Evolutionary conservation across 305 asterid species (phyloP).

Genomic region (Withania somnifera): DNA sequence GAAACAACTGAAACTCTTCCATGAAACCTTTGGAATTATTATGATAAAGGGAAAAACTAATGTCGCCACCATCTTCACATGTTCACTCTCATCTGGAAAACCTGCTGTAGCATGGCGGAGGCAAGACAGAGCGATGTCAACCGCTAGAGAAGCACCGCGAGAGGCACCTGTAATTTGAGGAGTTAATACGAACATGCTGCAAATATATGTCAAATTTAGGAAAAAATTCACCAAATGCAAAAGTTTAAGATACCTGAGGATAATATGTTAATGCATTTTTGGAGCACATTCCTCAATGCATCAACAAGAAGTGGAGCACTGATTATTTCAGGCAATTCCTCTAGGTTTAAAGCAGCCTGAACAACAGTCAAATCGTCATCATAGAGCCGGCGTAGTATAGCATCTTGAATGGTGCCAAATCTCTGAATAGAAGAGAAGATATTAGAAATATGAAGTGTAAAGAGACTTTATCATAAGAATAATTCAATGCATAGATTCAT

Average conservation of each 20-base stretch:
- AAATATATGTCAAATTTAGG: conserved; percentile 2
- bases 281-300: conserved; percentile 45
- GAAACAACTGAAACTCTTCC: background rate
- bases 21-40: conserved; percentile 61
- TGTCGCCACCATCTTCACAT: conserved; percentile 35
- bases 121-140: conserved; percentile 47
- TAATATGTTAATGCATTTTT: conserved; percentile 49
- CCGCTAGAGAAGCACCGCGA: conserved; percentile 24
- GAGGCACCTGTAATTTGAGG: conserved; percentile 43
- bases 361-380: conserved; percentile 82
- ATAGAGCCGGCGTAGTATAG: conserved; percentile 53
- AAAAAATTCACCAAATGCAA: background rate
- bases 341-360: conserved; percentile 52
- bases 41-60: conserved; percentile 59
- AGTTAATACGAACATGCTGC: conserved; percentile 8
- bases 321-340: conserved; percentile 41
- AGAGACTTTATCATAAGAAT: background rate
- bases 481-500: background rate
- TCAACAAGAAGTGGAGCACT: conserved; percentile 38
- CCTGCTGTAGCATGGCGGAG: conserved; percentile 40
- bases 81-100: conserved; percentile 47
- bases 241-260: conserved; percentile 42
- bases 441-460: background rate
- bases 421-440: conserved; percentile 31
- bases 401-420: conserved; percentile 63